Percentiles rank a stretch among this genome's conserved stretches.
Conservation (phyloP, 2,329 filamentous ascomycete species). For the Curvularia lunata region DNA sequence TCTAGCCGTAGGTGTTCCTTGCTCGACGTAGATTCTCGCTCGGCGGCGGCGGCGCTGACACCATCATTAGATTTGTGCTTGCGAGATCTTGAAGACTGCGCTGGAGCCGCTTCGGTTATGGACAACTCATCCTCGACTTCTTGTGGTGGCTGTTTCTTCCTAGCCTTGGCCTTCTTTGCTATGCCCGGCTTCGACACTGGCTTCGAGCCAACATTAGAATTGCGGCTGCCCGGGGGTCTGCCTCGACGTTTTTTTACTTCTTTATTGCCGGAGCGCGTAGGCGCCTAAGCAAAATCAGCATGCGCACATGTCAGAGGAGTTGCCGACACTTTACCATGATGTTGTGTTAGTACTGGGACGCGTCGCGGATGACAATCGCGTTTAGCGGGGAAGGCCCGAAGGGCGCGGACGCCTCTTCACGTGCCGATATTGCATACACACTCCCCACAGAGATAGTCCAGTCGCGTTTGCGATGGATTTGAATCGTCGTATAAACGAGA, state of each 20-base stretch:
- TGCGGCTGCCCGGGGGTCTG: slow-evolving; percentile 34
- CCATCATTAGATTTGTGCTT: slow-evolving; percentile 37
- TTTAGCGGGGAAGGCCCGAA: slow-evolving; percentile 13
- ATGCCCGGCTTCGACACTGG: slow-evolving; percentile 19
- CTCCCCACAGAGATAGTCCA: neutral
- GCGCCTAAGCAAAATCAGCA: slow-evolving; percentile 34
- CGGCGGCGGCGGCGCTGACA: slow-evolving; percentile 32
- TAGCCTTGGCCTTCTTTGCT: slow-evolving; percentile 17
- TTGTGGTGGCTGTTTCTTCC: slow-evolving; percentile 21
- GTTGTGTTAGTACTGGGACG: slow-evolving; percentile 29
- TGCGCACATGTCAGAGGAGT: neutral
- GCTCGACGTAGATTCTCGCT: slow-evolving; percentile 21
- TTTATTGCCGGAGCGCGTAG: slow-evolving; percentile 23
- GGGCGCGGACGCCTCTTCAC: slow-evolving; percentile 17
- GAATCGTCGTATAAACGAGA: neutral
- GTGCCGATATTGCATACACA: neutral
- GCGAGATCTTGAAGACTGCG: slow-evolving; percentile 16
- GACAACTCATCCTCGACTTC: slow-evolving; percentile 24
- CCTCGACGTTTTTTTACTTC: slow-evolving; percentile 28
- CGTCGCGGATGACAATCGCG: slow-evolving; percentile 21
- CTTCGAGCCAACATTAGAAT: slow-evolving; percentile 23
- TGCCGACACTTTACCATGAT: slow-evolving; percentile 37
- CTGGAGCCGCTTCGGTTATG: neutral
- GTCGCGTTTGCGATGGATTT: neutral
- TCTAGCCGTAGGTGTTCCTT: slow-evolving; percentile 45